A percentile compares a stretch with the other conserved stretches of the same genome.
These are phyloP conservation scores for Chaetoceros muelleri DNA, from an alignment of 108 stramenopile species.

Conservation along the genomic window DNA sequence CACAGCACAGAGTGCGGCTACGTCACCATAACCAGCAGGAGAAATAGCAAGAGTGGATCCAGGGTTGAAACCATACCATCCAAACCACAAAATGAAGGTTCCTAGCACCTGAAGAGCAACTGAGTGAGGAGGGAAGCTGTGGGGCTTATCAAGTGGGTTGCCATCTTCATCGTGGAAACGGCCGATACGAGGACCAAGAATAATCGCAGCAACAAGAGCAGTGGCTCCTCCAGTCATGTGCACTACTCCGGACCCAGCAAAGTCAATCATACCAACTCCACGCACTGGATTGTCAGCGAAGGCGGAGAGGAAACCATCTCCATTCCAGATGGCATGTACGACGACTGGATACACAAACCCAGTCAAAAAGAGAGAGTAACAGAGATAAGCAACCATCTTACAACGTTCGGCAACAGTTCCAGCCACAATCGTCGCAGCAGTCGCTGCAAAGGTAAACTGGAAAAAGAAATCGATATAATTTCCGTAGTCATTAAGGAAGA, in stretches of 20 bases:
- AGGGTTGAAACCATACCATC: constrained; percentile 92
- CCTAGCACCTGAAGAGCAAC: constrained; percentile 69
- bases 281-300: constrained; percentile 33
- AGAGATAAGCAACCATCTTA: constrained; percentile 67
- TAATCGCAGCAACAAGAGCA: constrained; percentile 69
- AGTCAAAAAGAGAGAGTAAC: constrained; percentile 72
- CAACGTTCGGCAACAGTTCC: constrained; percentile 72
- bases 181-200: constrained; percentile 80
- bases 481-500: constrained; percentile 22
- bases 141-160: constrained; percentile 52
- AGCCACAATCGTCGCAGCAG: constrained; percentile 72
- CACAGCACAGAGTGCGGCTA: constrained; percentile 68
- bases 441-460: constrained; percentile 72
- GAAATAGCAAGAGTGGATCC: constrained; percentile 71
- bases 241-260: constrained; percentile 91
- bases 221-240: constrained; percentile 89
- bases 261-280: constrained; percentile 79
- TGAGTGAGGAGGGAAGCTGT: constrained; percentile 52
- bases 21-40: constrained; percentile 23
- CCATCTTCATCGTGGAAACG: constrained; percentile 80
- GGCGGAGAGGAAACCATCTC: constrained; percentile 55
- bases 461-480: constrained; percentile 44
- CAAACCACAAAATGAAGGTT: constrained; percentile 83
- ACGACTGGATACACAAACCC: constrained; percentile 85
- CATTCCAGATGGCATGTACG: constrained; percentile 73